Evolutionary conservation across 2,329 filamentous ascomycete species (phyloP).

Genomic region (Trichoderma citrinoviride): DNA sequence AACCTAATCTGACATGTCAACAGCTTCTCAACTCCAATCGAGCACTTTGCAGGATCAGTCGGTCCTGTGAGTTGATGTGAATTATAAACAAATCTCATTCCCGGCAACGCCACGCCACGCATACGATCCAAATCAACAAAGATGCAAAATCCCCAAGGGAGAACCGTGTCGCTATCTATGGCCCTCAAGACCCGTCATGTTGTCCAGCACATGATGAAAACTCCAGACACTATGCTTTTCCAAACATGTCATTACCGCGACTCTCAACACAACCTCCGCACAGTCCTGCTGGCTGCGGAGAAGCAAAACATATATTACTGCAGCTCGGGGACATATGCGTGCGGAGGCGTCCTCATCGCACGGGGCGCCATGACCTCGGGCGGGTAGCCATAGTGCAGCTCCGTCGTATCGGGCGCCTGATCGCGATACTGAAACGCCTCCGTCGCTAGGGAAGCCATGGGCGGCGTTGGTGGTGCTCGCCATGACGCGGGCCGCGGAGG

Average conservation of each 20-base stretch:
- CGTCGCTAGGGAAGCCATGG: not conserved
- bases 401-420: not conserved
- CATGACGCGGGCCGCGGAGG: constrained; percentile 15
- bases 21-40: not conserved
- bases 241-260: not conserved
- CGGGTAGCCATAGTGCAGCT: not conserved
- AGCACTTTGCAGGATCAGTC: not conserved
- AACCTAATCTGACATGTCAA: no score
- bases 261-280: no score
- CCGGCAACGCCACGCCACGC: constrained; percentile 17
- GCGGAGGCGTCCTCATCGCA: not conserved
- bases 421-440: constrained; percentile 3
- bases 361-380: not conserved
- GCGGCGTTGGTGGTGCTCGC: not conserved
- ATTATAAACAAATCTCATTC: not conserved
- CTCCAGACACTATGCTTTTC: not conserved
- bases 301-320: not conserved
- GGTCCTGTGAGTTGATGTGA: not conserved
- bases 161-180: constrained; percentile 1
- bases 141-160: not conserved
- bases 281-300: not conserved
- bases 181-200: not conserved
- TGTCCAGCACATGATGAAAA: constrained; percentile 10
- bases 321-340: constrained; percentile 5
- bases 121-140: not conserved